Evolutionary conservation across 179 eudicot genomes (phyloP), one percentile per base, ranked within the genome.

Genomic region (Corrigiola litoralis): DNA sequence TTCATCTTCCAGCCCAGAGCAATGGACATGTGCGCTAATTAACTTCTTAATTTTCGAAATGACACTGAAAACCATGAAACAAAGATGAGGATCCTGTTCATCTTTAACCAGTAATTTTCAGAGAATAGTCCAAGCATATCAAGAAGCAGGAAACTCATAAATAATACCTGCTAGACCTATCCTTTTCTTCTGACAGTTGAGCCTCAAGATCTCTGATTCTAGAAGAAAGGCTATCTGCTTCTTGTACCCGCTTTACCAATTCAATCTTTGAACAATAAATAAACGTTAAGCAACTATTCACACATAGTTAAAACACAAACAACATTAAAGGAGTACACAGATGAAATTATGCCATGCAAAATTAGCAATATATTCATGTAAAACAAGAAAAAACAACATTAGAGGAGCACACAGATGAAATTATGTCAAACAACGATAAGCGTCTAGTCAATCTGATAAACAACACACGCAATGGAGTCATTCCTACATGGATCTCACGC

Each of bases 171-270:
- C 63, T 81, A 66, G 70, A 74, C 21, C 78, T 84, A 33, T 80
- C 97, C 70, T 84, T 84, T 72, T 90, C 97, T 66, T 80, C 79
- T 37, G 72, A 61, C 61, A 90, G 79, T 65, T 86, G 92, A 68
- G 71, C 79, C 74, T 90, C 97, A 54, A 90, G 88, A 64, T 88
- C 88, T 62, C 72, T 72, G 62, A 84, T 79, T 75, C 67, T 75
- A 45, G 81, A 77, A 61, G 74, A 72, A 50, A 90, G 87, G 65
- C 76, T 79, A 66, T 85, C 87, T 49, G 78, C 85, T 82, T 88
- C 92, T 75, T 76, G 78, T 52, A 50, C 69, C 79, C 73, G 78
- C 77, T 82, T 92, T 37, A 83, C 82, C 68, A 90, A 34, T 76
- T 72, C 78, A 33, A 70, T 66, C 98, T 92, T 62, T 52, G 61